Conservation (phyloP, 73 alveolate genomes). For the Stentor coeruleus region DNA sequence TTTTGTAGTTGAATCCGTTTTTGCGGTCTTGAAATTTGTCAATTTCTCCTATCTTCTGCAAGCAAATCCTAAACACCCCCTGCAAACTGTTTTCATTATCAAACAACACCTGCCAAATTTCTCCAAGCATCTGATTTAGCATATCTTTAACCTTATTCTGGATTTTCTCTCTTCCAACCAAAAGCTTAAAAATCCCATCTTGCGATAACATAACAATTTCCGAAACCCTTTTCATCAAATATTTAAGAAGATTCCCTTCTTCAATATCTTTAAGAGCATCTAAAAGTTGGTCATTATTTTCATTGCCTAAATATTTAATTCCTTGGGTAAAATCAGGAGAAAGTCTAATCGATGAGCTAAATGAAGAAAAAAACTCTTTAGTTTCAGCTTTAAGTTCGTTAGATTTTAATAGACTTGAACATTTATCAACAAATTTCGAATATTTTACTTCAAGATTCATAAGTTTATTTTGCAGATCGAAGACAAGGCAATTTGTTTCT, state of each 20-base stretch:
- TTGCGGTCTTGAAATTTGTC: no score
- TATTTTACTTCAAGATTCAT: neutral
- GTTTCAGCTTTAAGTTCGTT: neutral
- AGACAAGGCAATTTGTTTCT: no score
- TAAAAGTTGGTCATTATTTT: neutral
- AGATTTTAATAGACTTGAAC: neutral
- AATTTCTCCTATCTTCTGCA: neutral
- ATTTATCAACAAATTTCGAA: neutral
- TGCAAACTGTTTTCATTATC: neutral
- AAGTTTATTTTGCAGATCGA: neutral
- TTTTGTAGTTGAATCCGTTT: no score
- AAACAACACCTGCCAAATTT: neutral
- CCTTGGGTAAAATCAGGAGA: neutral
- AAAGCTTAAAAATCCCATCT: neutral
- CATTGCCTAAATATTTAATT: no score
- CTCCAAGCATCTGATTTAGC: neutral
- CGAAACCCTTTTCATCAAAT: neutral
- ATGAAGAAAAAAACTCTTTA: neutral
- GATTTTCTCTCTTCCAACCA: neutral
- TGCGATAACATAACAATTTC: neutral
- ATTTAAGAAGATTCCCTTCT: neutral
- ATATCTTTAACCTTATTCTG: neutral
- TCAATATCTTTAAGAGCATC: neutral
- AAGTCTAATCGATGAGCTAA: neutral
- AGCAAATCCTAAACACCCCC: neutral